Conservation (phyloP, 805 yeast species). For the Soucietia sequanensis region DNA sequence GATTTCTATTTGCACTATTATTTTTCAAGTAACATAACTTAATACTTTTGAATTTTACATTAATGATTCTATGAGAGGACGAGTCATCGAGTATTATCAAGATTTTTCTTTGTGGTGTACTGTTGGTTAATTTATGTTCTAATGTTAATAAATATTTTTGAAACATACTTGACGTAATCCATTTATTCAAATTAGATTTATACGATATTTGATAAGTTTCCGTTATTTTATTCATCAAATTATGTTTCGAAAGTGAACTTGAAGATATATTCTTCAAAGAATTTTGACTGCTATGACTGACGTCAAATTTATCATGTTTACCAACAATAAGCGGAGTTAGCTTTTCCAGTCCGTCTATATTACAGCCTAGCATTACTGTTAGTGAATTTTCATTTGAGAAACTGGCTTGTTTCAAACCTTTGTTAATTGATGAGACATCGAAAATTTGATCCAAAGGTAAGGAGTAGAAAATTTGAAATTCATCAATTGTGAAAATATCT, state of each 20-base stretch:
- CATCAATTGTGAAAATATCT: constrained; percentile 60
- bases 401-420: constrained; percentile 38
- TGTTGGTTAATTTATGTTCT: constrained; percentile 54
- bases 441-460: constrained; percentile 60
- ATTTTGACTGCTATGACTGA: constrained; percentile 24
- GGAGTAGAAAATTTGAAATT: constrained; percentile 57
- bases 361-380: constrained; percentile 62
- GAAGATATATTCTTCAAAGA: constrained; percentile 15
- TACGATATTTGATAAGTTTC: constrained; percentile 52
- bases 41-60: constrained; percentile 36
- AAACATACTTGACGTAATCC: constrained; percentile 62
- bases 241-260: constrained; percentile 10
- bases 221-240: constrained; percentile 42
- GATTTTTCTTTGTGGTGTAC: constrained; percentile 46
- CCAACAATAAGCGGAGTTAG: constrained; percentile 61
- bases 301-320: constrained; percentile 47
- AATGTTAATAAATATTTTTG: constrained; percentile 60
- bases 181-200: constrained; percentile 58
- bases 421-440: constrained; percentile 43
- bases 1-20: constrained; percentile 36
- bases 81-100: constrained; percentile 59
- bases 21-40: constrained; percentile 37
- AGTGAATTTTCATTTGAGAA: constrained; percentile 40
- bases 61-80: constrained; percentile 56
- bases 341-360: constrained; percentile 63